A percentile compares a stretch with the other conserved stretches of the same genome.
Conservation (phyloP, 1,284 basidiomycete species). For the Leccinum griseonigrum region DNA sequence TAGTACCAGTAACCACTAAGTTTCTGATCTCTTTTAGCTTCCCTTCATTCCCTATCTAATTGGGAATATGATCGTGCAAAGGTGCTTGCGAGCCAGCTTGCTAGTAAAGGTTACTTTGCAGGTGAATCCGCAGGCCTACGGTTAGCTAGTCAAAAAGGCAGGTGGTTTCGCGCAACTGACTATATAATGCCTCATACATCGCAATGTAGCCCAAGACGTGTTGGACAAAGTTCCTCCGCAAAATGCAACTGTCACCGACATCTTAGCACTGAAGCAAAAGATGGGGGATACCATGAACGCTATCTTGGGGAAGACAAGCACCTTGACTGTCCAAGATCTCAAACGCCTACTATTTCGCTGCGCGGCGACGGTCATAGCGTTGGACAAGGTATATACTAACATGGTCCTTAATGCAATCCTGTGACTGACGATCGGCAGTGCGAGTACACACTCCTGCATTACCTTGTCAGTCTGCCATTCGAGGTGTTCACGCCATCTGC, state of each 20-base stretch:
- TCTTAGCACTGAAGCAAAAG: slow-evolving; percentile 67
- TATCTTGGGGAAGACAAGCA: slow-evolving; percentile 69
- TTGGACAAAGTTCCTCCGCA: slow-evolving; percentile 63
- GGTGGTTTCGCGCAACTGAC: slow-evolving; percentile 7
- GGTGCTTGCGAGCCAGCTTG: slow-evolving; percentile 74
- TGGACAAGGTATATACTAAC: slow-evolving; percentile 52
- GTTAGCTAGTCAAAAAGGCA: slow-evolving; percentile 56
- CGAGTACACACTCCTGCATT: slow-evolving; percentile 86
- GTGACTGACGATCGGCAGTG: slow-evolving; percentile 44
- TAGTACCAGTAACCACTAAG: neutral
- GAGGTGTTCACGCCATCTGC: slow-evolving; percentile 87
- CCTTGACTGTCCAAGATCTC: slow-evolving; percentile 76
- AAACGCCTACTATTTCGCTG: slow-evolving; percentile 87
- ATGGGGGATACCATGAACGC: slow-evolving; percentile 67
- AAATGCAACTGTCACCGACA: slow-evolving; percentile 54
- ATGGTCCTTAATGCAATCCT: neutral
- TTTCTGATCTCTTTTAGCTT: slow-evolving; percentile 38
- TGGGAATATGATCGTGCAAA: slow-evolving; percentile 77
- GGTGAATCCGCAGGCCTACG: slow-evolving; percentile 86
- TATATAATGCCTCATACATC: neutral
- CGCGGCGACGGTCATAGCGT: slow-evolving; percentile 75
- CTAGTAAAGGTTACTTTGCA: slow-evolving; percentile 81
- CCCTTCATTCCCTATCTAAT: slow-evolving; percentile 54
- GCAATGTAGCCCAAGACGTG: slow-evolving; percentile 45
- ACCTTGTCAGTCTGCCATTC: slow-evolving; percentile 87